Conservation (phyloP, 257 asterid genomes). For the Cruciata laevipes region DNA sequence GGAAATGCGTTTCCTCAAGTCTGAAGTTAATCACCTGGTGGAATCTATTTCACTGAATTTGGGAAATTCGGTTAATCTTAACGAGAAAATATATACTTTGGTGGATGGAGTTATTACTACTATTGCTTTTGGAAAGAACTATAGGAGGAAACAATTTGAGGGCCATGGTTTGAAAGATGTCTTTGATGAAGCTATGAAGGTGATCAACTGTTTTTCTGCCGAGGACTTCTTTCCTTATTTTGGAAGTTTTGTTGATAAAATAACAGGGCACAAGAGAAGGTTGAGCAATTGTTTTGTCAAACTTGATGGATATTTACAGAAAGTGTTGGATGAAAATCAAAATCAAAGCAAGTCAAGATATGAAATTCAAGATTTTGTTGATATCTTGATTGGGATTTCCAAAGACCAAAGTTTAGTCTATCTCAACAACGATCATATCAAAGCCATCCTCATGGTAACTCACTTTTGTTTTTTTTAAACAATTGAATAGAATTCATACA, state of each 20-base stretch:
- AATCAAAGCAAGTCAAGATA: not conserved
- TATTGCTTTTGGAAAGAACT: not conserved
- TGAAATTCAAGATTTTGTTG: not conserved
- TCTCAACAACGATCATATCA: constrained; percentile 1
- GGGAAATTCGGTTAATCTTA: not conserved
- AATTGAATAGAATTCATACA: too few species aligned
- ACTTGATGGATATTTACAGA: constrained; percentile 1
- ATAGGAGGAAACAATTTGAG: not conserved
- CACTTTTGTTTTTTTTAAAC: not conserved
- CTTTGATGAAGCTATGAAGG: not conserved
- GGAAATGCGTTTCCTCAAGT: too few species aligned
- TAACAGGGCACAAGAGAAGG: constrained; percentile 9
- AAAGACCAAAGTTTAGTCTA: not conserved
- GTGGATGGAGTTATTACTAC: constrained; percentile 8
- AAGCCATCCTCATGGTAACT: constrained; percentile 4
- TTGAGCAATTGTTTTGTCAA: not conserved
- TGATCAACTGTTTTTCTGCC: not conserved
- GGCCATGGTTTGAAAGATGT: not conserved
- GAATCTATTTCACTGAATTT: not conserved
- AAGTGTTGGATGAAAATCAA: constrained; percentile 5
- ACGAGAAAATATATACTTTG: not conserved
- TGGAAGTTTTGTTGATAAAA: not conserved
- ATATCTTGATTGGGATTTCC: not conserved
- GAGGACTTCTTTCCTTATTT: constrained; percentile 3
- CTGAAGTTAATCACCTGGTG: not conserved